Evolutionary conservation across 2,329 filamentous ascomycete species (phyloP), one percentile per base, ranked within the genome.

Genomic region (Chaetothyriales sp.): DNA sequence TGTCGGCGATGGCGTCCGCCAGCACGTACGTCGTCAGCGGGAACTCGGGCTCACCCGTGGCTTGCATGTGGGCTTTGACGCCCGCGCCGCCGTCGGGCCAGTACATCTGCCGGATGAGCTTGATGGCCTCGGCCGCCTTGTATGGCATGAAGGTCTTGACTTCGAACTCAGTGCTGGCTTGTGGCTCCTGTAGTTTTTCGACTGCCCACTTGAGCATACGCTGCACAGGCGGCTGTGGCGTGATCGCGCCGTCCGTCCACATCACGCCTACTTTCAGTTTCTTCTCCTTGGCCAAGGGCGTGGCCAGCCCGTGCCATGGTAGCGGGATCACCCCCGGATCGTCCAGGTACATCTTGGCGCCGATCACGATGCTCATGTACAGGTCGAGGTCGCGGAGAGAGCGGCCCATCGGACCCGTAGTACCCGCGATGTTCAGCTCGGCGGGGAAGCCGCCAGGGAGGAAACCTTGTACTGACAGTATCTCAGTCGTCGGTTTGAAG

Each of bases 161-260:
- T 4, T 77, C 72, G 57, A 80, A 69, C 1, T 74, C 47, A 13
- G 66, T 69, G 0, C 60, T 63, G 28, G 66, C 74, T 0, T 71
- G 50, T 13, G 66, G 69, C 1, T 74, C 75, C 0, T 71, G 60
- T 8, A 67, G 68, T 0, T 61, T 63, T 29, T 66, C 59, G 5
- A 82, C 66, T 44, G 64, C 66, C 7, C 67, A 63, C 0, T 69
- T 70, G 0, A 77, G 66, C 1, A 78, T 58, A 4, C 65, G 66
- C 0, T 71, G 66, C 2, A 86, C 73, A 0, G 83, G 83, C 2
- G 83, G 82, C 49, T 85, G 83, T 0, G 83, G 83, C 15, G 57
- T 70, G 4, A 84, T 81, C 49, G 80, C 71, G 15, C 75, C 77
- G 62, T 86, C 83, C 63, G 82, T 70, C 73, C 75, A 79, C 65